Base-by-base conservation (phyloP, 2,329 filamentous ascomycete species). In the Huntiella omanensis region DNA sequence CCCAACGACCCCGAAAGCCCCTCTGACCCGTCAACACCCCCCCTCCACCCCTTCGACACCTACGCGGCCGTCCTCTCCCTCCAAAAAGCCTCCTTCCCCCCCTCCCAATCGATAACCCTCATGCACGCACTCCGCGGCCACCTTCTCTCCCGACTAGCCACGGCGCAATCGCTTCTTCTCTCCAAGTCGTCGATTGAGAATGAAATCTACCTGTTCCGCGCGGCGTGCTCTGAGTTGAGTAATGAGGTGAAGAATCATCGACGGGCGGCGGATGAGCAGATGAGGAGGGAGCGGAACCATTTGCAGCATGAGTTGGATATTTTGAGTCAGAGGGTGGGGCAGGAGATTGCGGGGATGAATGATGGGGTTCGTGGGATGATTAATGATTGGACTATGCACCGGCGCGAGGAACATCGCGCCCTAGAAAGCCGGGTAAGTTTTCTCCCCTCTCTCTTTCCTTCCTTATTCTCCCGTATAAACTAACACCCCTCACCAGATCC, bases 291-390 rank as follows among this genome's bases (percentile, higher is more conserved):
- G 58, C 71, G 91, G 36, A 84, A 81, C 3, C 77, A 87, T 42
- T 62, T 98, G 53, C 86, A 95, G 64, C 87, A 95, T 59, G 91
- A 96, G 60, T 78, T 87, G n/a, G 91, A 98, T 59, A 93, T 94
- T 13, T 60, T 95, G 46, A 78, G 75, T 47, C 91, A 96, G 64
- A 74, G 79, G 41, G 67, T 95, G 49, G 83, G 77, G 33, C 87
- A 95, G 61, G 87, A 96, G 58, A 69, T 87, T 19, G 64, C 77
- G 47, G 80, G 74, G 33, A 66, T 96, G 49, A 91, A 84, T 55
- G 88, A 98, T 58, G 84, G 87, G 47, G 71, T 96, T n/a, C 85
- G 87, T 59, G 88, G 85, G 48, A 81, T 95, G 71, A 95, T 96
- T 59, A 88, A 96, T 57, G 88, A 98, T 59, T 76, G 92, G 38